These are phyloP conservation scores for Trichoderma guizhouense DNA, from an alignment of 2,329 filamentous ascomycete genomes.

Conservation along the genomic window DNA sequence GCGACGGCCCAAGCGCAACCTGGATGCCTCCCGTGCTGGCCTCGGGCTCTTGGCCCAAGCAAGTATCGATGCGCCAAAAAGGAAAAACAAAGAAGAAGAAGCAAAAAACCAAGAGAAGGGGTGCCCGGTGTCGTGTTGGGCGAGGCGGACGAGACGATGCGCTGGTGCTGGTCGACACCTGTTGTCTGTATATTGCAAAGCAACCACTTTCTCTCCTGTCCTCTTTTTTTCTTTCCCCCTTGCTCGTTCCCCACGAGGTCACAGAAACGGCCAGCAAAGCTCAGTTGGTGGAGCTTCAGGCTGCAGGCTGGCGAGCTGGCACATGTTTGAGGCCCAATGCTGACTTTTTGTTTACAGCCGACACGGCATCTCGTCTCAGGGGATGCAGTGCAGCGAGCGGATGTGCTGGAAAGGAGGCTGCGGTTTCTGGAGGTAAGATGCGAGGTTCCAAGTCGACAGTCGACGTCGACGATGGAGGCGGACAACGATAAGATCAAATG, in stretches of 20 bases:
- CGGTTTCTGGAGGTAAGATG: conserved; percentile 13
- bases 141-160: background rate
- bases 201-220: background rate
- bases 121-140: conserved; percentile 7
- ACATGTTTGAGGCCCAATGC: conserved; percentile 16
- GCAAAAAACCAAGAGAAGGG: background rate
- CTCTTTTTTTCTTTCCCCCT: background rate
- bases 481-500: background rate
- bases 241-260: conserved; percentile 8
- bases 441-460: background rate
- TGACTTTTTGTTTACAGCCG: background rate
- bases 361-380: conserved; percentile 3
- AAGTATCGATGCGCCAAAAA: background rate
- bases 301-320: conserved; percentile 10
- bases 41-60: conserved; percentile 1
- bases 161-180: background rate
- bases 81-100: background rate
- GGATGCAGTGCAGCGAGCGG: background rate
- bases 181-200: background rate
- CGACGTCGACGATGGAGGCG: background rate
- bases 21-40: conserved; percentile 2
- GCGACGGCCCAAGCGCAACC: background rate
- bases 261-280: conserved; percentile 14
- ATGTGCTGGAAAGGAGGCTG: background rate
- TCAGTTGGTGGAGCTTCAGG: conserved; percentile 16